Conservation (phyloP, 306 rosid species). For the Rosa lucieae region DNA sequence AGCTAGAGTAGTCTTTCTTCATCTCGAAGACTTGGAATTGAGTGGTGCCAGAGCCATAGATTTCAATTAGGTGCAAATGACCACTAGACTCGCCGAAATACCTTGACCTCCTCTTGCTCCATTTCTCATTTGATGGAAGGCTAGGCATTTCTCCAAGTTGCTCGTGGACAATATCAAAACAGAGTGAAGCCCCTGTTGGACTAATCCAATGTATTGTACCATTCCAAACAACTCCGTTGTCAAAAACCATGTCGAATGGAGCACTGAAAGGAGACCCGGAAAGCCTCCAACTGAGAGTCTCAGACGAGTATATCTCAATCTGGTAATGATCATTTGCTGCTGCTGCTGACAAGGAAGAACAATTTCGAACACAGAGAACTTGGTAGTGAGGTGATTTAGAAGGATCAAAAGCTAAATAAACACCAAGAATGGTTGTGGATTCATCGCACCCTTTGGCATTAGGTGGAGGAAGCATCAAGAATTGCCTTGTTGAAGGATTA, state of each 20-base stretch:
- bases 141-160: constrained; percentile 14
- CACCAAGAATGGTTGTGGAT: neutral
- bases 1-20: constrained; percentile 27
- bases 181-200: constrained; percentile 9
- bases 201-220: constrained; percentile 36
- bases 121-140: constrained; percentile 23
- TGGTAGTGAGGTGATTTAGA: constrained; percentile 25
- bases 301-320: constrained; percentile 26
- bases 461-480: constrained; percentile 10
- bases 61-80: constrained; percentile 33
- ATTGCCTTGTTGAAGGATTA: constrained; percentile 26
- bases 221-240: constrained; percentile 33
- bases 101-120: constrained; percentile 9
- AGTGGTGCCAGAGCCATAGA: constrained; percentile 14
- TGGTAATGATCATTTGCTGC: neutral
- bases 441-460: neutral
- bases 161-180: constrained; percentile 25
- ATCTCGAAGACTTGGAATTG: constrained; percentile 33
- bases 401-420: constrained; percentile 25
- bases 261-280: constrained; percentile 7
- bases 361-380: constrained; percentile 21
- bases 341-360: neutral
- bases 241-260: neutral
- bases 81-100: constrained; percentile 33
- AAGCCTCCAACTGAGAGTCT: constrained; percentile 24